Evolutionary conservation across 1,139 yeast species (phyloP).

Genomic region (Zygosaccharomyces sapae): DNA sequence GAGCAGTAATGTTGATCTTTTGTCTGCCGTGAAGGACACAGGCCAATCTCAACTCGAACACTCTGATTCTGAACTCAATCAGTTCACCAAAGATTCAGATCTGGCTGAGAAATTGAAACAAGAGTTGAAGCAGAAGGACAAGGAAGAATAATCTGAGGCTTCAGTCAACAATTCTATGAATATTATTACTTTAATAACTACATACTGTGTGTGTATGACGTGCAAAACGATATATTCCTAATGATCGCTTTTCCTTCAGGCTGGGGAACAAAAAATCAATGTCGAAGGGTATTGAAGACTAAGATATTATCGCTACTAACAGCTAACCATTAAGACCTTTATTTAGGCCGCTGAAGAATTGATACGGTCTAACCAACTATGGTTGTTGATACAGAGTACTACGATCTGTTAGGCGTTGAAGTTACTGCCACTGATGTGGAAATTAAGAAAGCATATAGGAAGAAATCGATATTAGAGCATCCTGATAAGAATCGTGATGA

Average conservation of each 20-base stretch:
- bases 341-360: background rate
- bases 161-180: background rate
- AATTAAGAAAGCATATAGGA: constrained; percentile 87
- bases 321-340: too few relatives aligned
- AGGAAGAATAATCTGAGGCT: background rate
- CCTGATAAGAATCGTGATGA: constrained; percentile 88
- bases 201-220: background rate
- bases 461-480: constrained; percentile 78
- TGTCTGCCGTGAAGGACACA: background rate
- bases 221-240: background rate
- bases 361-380: constrained; percentile 35
- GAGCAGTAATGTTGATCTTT: background rate
- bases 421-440: constrained; percentile 71
- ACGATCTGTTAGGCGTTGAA: constrained; percentile 65
- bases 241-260: background rate
- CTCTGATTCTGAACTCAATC: background rate
- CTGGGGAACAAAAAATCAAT: constrained; percentile 4
- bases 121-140: background rate
- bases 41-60: background rate
- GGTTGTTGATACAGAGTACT: constrained; percentile 87
- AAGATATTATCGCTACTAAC: too few relatives aligned
- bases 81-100: background rate
- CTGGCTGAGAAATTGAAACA: background rate
- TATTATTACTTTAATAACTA: background rate
- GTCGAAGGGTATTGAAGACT: background rate